Percentiles rank a stretch among this genome's conserved stretches.
phyloP scores from a whole-genome alignment of 2,329 filamentous ascomycete genomes.

The Scedosporium boydii region DNA sequence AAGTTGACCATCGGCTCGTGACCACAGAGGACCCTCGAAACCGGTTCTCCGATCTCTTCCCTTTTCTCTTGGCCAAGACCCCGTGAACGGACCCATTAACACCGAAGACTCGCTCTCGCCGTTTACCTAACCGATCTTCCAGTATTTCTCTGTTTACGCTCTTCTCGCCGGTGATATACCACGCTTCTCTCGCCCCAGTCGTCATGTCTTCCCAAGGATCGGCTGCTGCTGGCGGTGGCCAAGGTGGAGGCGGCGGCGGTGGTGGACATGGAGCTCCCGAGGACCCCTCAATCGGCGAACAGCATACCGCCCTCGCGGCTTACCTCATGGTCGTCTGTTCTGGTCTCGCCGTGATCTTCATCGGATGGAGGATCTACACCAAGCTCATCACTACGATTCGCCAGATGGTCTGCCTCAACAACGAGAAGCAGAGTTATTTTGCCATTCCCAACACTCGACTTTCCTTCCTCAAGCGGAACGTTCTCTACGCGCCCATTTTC shows the following conservation, averaged over 20 bases:
- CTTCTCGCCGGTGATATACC: not conserved
- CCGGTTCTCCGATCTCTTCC: not conserved
- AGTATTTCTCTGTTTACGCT: not conserved
- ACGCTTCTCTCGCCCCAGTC: not conserved
- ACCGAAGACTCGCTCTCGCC: too few species aligned
- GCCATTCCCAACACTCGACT: constrained; percentile 8
- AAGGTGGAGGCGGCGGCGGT: not conserved
- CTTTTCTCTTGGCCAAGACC: not conserved
- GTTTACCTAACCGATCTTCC: too few species aligned
- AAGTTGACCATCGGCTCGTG: not conserved
- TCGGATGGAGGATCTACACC: constrained; percentile 56
- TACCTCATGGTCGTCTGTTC: constrained; percentile 57
- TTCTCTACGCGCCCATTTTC: constrained; percentile 52
- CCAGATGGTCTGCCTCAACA: constrained; percentile 64
- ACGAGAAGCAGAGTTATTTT: constrained; percentile 74
- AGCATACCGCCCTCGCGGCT: constrained; percentile 43
- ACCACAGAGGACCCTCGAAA: not conserved
- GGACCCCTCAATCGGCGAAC: not conserved
- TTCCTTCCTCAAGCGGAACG: constrained; percentile 11
- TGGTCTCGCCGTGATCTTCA: constrained; percentile 50
- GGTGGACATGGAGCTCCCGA: not conserved
- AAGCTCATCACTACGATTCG: constrained; percentile 59
- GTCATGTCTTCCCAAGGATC: not conserved
- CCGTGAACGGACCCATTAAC: not conserved
- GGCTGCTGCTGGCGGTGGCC: not conserved